These are phyloP conservation scores for Pontederia crassipes DNA, from an alignment of 176 grass and related monocot species.

Conservation along the genomic window DNA sequence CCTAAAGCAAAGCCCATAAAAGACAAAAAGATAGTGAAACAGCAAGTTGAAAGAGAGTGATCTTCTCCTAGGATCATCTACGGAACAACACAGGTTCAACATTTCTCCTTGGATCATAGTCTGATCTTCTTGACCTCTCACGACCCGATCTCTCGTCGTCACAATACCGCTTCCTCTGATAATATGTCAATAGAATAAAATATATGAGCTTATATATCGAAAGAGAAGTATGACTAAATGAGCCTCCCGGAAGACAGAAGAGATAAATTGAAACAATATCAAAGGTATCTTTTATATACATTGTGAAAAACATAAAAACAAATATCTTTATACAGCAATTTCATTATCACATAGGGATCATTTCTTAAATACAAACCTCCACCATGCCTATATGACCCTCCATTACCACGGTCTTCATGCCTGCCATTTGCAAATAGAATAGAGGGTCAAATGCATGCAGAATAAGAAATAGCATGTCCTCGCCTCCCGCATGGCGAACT, in stretches of 20 bases:
- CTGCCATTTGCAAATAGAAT: slow-evolving; percentile 50
- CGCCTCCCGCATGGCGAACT: too few species aligned
- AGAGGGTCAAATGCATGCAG: too few species aligned
- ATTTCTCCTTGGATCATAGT: slow-evolving; percentile 51
- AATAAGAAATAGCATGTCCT: too few species aligned
- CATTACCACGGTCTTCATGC: slow-evolving; percentile 44
- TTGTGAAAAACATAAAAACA: neutral
- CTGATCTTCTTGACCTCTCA: slow-evolving; percentile 35
- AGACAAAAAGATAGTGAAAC: too few species aligned
- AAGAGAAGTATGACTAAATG: neutral
- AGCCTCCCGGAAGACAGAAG: neutral
- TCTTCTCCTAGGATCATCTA: too few species aligned
- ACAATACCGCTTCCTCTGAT: slow-evolving; percentile 49
- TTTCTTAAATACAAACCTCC: slow-evolving; percentile 32
- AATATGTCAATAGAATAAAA: slow-evolving; percentile 34
- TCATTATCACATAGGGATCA: neutral
- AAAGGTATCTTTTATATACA: neutral
- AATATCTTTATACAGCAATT: neutral
- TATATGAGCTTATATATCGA: neutral
- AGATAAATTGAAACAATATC: neutral
- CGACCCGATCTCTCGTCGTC: slow-evolving; percentile 33
- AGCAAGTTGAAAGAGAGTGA: slow-evolving; percentile 8
- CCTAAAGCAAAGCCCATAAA: too few species aligned
- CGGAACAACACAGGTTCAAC: slow-evolving; percentile 30
- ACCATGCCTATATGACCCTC: slow-evolving; percentile 48